Evolutionary conservation across 768 basidiomycete species (phyloP), one percentile per base, ranked within the genome.

Genomic region (Russula earlei): DNA sequence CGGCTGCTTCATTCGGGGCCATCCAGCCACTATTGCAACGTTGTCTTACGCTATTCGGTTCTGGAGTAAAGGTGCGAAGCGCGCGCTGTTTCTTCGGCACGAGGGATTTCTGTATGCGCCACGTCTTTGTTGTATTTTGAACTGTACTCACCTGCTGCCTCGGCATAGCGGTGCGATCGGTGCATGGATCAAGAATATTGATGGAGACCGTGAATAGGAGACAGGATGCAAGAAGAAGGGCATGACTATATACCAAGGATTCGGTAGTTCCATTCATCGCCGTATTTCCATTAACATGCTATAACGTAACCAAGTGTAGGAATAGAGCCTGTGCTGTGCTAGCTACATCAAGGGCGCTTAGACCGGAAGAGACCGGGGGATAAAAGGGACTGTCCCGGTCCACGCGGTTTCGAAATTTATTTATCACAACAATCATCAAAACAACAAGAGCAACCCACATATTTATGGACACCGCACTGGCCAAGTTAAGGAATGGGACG

Each of bases 1-100:
- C 24, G 96, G 96, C 3, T 97, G 91, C 71, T 99, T 97, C 73
- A 99, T 99, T 70, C 80, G 96, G 77, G 95, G 96, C 17, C 96
- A 98, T 67, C 87, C 95, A 43, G 90, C 94, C 33, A 99, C 96
- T 29, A 94, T 99, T 66, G 87, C 91, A 17, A 98, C 96, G 17
- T 76, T 98, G 49, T 98, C 96, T 20, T 99, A 99, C 71, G 96
- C 96, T 20, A 98, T 99, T 70, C 84, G 96, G 17, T 99, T 98
- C 74, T 99, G 96, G 96, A 94, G 91, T 65, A 95, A 94, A 68
- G 96, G 96, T 0, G 94, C 85, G 31, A 98, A 97, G 71, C 83
- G 91, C 38, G 96, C 96, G 40, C 75, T 97, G 62, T 99, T 99
- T 76, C 76, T 99, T 60, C 83, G 96, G 58, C 96, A 99, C 64